Evolutionary conservation across 139 green algal genomes (phyloP), one percentile per base, ranked within the genome.

Genomic region (Trebouxia sp.): DNA sequence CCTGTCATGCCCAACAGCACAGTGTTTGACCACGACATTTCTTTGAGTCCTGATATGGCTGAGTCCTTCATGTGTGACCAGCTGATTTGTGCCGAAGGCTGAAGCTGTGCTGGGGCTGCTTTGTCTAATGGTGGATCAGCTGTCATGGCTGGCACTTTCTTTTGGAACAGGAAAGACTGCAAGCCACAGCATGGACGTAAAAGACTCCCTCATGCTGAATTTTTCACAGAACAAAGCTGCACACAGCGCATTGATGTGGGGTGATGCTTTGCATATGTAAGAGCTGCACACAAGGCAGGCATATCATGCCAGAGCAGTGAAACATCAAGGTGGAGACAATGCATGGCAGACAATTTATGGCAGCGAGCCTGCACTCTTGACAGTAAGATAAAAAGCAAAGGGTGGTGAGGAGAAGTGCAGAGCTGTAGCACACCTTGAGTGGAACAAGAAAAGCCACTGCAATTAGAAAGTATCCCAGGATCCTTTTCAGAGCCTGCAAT

Each of bases 391-490:
- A n/a, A n/a, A n/a, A n/a, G n/a, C n/a, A n/a, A n/a, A n/a, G n/a
- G n/a, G n/a, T n/a, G n/a, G n/a, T n/a, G n/a, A n/a, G n/a, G n/a
- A n/a, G n/a, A n/a, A n/a, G n/a, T n/a, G n/a, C n/a, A n/a, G n/a
- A n/a, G n/a, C n/a, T n/a, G n/a, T n/a, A n/a, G n/a, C 32, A 42
- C 62, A 72, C 62, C 75, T 95, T 95, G 3, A 92, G 78, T 0
- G 92, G 92, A 26, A 95, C 88, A 15, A 95, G 77, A 5, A 89
- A 83, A 1, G 92, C 88, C 30, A 92, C 92, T 5, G 80, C 39
- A 76, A 93, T 83, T 30, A 95, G 83, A 84, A 94, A 95, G 38
- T 83, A 91, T 1, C 90, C 90, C 35, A 92, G 78, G 12, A 80
- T 51, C 32, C 77, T 70, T 30, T 86, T 74, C 50, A 93, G 84